Evolutionary conservation across 2,329 filamentous ascomycete genomes (phyloP), one percentile per base, ranked within the genome.

Genomic region (Sporothrix euskadiensis): DNA sequence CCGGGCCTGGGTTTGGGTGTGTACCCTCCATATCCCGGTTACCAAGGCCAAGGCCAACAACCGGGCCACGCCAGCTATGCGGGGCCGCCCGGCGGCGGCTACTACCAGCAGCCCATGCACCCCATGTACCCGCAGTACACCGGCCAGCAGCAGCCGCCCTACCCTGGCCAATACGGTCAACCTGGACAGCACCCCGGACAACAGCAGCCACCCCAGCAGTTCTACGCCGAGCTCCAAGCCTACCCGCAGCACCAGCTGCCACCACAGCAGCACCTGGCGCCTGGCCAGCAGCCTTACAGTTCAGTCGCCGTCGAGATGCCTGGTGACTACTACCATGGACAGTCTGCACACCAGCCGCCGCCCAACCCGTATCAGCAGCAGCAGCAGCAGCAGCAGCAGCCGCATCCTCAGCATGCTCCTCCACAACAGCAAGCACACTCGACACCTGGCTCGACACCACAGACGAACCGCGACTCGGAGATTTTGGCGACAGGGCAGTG

Each of bases 281-380:
- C 41, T n/a, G 12, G 32, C 30, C 54, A 35, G 32, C 12, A n/a
- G 30, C 14, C 80, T 3, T 44, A 66, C 22, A 12, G 9, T 0
- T 7, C 22, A 4, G n/a, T 26, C 30, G 56, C 71, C 14, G 79
- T 83, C 73, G 84, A 85, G 75, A 80, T 85, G 75, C 82, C 83
- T 0, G 87, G 86, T 30, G 87, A 88, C 77, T 86, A 81, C 77
- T 84, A 83, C 75, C 81, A 86, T 61, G 78, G 74, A 0, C 80
- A 83, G 69, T 22, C 74, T 2, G 79, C 80, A 7, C 52, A 35
- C 6, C 72, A 39, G 52, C 65, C 32, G 3, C 56, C 30, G 14
- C 57, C 7, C 35, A 26, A 22, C 6, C 69, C 7, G 69, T 39
- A 30, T 22, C 61, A 41, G 44, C 49, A 54, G 32, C 75, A 75